Evolutionary conservation across 768 basidiomycete species (phyloP).

Genomic region (Pisolithus orientalis): DNA sequence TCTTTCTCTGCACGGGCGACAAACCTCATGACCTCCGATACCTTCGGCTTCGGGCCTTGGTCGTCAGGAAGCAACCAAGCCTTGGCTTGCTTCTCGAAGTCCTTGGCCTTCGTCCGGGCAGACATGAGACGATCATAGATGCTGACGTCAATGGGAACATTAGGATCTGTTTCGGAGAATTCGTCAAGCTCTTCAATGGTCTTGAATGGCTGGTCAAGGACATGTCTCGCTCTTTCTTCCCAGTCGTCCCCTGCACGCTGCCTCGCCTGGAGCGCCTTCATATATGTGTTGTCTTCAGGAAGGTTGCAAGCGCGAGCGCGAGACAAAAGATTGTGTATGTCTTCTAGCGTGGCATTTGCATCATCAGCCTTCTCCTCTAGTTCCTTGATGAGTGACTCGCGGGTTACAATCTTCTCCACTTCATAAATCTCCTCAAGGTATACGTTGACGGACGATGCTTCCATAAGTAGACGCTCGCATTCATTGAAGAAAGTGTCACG

Average conservation of each 20-base stretch:
- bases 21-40: slow-evolving; percentile 64
- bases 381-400: slow-evolving; percentile 71
- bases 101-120: slow-evolving; percentile 62
- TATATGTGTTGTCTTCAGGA: slow-evolving; percentile 54
- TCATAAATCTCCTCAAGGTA: slow-evolving; percentile 71
- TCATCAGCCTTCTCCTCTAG: slow-evolving; percentile 72
- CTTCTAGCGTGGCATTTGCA: slow-evolving; percentile 57
- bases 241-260: slow-evolving; percentile 67
- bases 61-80: slow-evolving; percentile 59
- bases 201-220: slow-evolving; percentile 65
- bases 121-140: slow-evolving; percentile 61
- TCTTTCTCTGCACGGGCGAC: slow-evolving; percentile 71
- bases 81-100: slow-evolving; percentile 74
- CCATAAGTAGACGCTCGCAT: slow-evolving; percentile 63
- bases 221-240: slow-evolving; percentile 62
- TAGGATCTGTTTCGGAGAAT: slow-evolving; percentile 57
- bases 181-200: slow-evolving; percentile 73
- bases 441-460: slow-evolving; percentile 77
- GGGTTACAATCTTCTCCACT: slow-evolving; percentile 75
- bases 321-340: slow-evolving; percentile 65
- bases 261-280: slow-evolving; percentile 58
- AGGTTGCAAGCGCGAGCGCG: slow-evolving; percentile 69
- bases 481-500: slow-evolving; percentile 57
- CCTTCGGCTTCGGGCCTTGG: slow-evolving; percentile 50
- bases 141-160: slow-evolving; percentile 63